Evolutionary conservation across 108 stramenopile species (phyloP), one percentile per base, ranked within the genome.

Genomic region (Schizochytrium sp.): DNA sequence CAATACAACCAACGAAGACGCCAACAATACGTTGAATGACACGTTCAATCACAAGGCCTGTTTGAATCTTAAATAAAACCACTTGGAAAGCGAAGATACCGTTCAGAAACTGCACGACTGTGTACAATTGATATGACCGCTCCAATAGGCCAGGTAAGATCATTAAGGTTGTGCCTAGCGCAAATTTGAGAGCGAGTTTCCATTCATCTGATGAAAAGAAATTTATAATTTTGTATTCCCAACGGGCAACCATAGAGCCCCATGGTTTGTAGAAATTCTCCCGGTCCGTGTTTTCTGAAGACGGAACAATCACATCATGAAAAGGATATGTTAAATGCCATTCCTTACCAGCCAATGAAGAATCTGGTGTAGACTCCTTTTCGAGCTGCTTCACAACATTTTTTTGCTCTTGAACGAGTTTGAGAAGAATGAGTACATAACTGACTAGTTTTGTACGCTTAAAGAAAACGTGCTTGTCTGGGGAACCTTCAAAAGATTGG

Each of bases 61-160:
- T 49, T 3, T 83, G 76, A 2, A 40, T 55, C 47, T 40, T 17
- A 1, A 83, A 83, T 5, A 83, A 53, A 1, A 83, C 53, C 17
- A 55, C 53, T 53, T 83, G 76, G 76, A 83, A 83, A 28, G 76
- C n/a, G 47, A 83, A 83, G 2, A 83, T 53, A 10, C 17, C 76
- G 28, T 83, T 83, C 47, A 83, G 17, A 8, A 50, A 7, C 50
- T 83, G 50, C 2, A 83, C 40, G 28, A n/a, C 8, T 5, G 50
- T 38, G 47, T 55, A 83, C 10, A 83, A 5, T 38, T 55, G 49
- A 38, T 83, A 55, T 13, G 40, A 55, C 28, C n/a, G 76, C 38
- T 49, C 50, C 50, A 50, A n/a, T 38, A 83, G 28, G 53, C 50
- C 76, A n/a, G 53, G 47, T 0, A 83, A 53, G 5, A 55, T 40